These are phyloP conservation scores for Austroboletus niveus DNA, from an alignment of 1,284 basidiomycete species.

Conservation along the genomic window DNA sequence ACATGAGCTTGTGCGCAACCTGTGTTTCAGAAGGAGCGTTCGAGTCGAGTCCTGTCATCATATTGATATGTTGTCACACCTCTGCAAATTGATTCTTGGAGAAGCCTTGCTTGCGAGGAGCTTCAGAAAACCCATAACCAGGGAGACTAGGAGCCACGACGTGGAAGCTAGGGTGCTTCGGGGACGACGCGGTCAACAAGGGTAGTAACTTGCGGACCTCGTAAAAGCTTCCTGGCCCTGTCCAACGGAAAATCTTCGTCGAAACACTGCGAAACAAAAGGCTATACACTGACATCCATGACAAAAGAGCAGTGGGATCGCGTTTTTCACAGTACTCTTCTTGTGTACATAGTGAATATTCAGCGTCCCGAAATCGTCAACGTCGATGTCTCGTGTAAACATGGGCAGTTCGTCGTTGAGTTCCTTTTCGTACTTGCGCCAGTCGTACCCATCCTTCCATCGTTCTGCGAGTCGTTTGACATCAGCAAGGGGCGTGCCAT, in stretches of 20 bases:
- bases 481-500: slow-evolving; percentile 42
- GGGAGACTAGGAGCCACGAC: slow-evolving; percentile 53
- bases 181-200: slow-evolving; percentile 38
- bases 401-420: slow-evolving; percentile 41
- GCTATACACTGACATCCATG: slow-evolving; percentile 41
- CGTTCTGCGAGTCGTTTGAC: slow-evolving; percentile 35
- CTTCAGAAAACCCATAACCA: slow-evolving; percentile 53
- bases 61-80: slow-evolving; percentile 19
- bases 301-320: slow-evolving; percentile 44
- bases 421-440: slow-evolving; percentile 38
- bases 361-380: slow-evolving; percentile 36
- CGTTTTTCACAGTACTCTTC: slow-evolving; percentile 32
- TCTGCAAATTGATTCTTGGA: slow-evolving; percentile 37
- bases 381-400: slow-evolving; percentile 40
- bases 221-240: slow-evolving; percentile 61
- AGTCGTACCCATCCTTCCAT: slow-evolving; percentile 43
- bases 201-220: slow-evolving; percentile 56
- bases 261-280: neutral
- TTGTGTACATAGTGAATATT: slow-evolving; percentile 45
- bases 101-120: slow-evolving; percentile 36
- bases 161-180: slow-evolving; percentile 53
- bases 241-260: neutral
- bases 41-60: neutral
- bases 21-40: neutral
- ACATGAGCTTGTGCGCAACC: slow-evolving; percentile 48